A percentile compares a stretch with the other conserved stretches of the same genome.
Conservation (phyloP, 78 protist species). For the Dictyostelium citrinum region DNA sequence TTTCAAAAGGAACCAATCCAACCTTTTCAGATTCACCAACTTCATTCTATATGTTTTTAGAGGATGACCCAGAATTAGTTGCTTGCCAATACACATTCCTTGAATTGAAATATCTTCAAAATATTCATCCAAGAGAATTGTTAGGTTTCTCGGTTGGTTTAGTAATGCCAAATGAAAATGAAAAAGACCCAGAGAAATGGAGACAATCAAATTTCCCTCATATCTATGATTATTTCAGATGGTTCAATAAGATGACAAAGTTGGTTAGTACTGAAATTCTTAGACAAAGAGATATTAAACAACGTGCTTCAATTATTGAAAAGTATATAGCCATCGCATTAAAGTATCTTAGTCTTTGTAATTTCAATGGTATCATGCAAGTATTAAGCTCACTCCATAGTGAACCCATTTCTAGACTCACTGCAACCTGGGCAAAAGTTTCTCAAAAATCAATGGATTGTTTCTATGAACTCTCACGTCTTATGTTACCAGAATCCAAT, state of each 20-base stretch:
- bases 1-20: not conserved
- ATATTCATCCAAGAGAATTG: constrained; percentile 66
- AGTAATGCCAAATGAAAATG: constrained; percentile 38
- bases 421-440: constrained; percentile 43
- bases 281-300: constrained; percentile 53
- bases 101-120: constrained; percentile 33
- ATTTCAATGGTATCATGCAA: constrained; percentile 81
- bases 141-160: constrained; percentile 62
- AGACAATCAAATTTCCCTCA: constrained; percentile 61
- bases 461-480: constrained; percentile 37
- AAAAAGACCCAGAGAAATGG: constrained; percentile 12
- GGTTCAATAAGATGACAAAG: constrained; percentile 64
- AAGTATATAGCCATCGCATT: constrained; percentile 40
- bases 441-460: constrained; percentile 46
- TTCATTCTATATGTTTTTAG: constrained; percentile 13
- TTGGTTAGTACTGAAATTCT: constrained; percentile 65
- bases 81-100: constrained; percentile 52
- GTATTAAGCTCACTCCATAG: constrained; percentile 51
- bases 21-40: constrained; percentile 3
- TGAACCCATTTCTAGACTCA: constrained; percentile 43
- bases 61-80: constrained; percentile 61
- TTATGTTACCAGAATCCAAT: constrained; percentile 63
- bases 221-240: constrained; percentile 45
- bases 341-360: constrained; percentile 55
- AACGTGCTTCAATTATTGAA: constrained; percentile 13